These are phyloP conservation scores for Cercospora canescens DNA, from an alignment of 2,329 filamentous ascomycete genomes.

Conservation along the genomic window DNA sequence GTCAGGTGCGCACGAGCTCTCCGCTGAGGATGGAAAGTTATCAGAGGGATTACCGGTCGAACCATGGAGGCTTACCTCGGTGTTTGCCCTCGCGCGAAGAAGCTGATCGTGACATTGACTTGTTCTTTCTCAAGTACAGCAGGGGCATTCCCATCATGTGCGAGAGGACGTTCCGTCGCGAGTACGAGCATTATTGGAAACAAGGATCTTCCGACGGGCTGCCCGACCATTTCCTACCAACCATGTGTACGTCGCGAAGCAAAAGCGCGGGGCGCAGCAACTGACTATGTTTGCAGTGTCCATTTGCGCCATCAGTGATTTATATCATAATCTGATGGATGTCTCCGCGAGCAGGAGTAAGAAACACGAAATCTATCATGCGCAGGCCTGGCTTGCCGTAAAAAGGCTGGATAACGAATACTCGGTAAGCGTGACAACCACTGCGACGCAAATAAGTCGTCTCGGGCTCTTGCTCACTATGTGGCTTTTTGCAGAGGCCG, in stretches of 20 bases:
- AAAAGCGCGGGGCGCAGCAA: not conserved
- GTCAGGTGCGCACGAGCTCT: not conserved
- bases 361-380: constrained; percentile 7
- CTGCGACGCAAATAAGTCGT: not conserved
- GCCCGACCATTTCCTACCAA: not conserved
- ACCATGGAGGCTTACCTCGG: not conserved
- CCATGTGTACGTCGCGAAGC: not conserved
- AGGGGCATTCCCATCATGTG: constrained; percentile 2
- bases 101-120: constrained; percentile 8
- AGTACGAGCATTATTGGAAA: constrained; percentile 11
- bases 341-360: not conserved
- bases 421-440: not conserved
- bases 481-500: not conserved
- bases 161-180: constrained; percentile 7
- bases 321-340: not conserved
- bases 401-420: constrained; percentile 9
- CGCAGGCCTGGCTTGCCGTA: constrained; percentile 1
- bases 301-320: constrained; percentile 4
- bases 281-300: not conserved
- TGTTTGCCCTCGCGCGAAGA: constrained; percentile 8
- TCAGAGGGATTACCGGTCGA: constrained; percentile 1
- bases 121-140: not conserved
- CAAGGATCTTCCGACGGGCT: constrained; percentile 7
- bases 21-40: constrained; percentile 2
- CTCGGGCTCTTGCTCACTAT: not conserved